phyloP scores from a whole-genome alignment of 805 yeast genomes.

The Ascoidea tarda region DNA sequence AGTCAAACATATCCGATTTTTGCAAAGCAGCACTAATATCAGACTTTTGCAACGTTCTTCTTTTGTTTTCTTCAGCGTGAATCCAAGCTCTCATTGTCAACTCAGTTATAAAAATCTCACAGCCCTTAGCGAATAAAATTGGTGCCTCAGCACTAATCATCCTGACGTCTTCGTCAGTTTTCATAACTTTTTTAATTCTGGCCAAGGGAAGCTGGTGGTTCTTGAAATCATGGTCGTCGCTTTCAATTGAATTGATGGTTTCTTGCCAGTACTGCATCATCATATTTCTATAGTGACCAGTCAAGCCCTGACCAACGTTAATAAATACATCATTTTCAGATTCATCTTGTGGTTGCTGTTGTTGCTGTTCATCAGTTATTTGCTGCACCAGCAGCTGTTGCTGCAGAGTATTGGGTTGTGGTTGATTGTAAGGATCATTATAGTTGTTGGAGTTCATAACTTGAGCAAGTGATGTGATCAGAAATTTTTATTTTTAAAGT shows the following conservation, averaged over 20 bases:
- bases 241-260: slow-evolving; percentile 79
- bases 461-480: neutral
- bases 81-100: slow-evolving; percentile 98
- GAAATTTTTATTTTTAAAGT: neutral
- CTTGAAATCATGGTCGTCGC: slow-evolving; percentile 78
- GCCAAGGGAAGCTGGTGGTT: slow-evolving; percentile 93
- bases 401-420: neutral
- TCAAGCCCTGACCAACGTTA: slow-evolving; percentile 88
- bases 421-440: neutral
- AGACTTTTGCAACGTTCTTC: slow-evolving; percentile 85
- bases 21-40: slow-evolving; percentile 94
- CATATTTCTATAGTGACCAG: slow-evolving; percentile 68
- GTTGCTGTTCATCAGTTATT: slow-evolving; percentile 21
- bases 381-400: slow-evolving; percentile 7
- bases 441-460: neutral
- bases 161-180: slow-evolving; percentile 91
- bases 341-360: slow-evolving; percentile 21
- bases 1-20: slow-evolving; percentile 94
- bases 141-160: slow-evolving; percentile 99
- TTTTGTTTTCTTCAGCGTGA: slow-evolving; percentile 91
- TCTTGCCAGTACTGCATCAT: slow-evolving; percentile 98
- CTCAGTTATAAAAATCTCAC: slow-evolving; percentile 94
- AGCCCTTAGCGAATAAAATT: slow-evolving; percentile 91
- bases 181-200: slow-evolving; percentile 93
- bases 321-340: slow-evolving; percentile 53